Evolutionary conservation across 352 stramenopile genomes (phyloP).

Genomic region (Peronosclerospora sorghi): DNA sequence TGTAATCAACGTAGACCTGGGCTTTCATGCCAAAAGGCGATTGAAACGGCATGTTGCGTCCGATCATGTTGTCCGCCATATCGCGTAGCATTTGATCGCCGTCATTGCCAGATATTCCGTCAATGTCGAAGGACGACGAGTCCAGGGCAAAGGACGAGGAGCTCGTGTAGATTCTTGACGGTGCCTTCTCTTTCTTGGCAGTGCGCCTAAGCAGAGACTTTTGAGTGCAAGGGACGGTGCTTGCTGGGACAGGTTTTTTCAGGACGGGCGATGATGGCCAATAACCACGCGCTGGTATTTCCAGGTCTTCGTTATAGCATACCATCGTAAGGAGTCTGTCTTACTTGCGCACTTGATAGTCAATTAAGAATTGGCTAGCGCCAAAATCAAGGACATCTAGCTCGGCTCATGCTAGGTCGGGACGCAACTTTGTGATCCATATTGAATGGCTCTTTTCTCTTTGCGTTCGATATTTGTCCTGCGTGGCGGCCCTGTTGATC

Average conservation of each 20-base stretch:
- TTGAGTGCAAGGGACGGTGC: constrained; percentile 3
- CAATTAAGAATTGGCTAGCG: too few species aligned
- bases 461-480: too few species aligned
- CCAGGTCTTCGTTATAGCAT: constrained; percentile 13
- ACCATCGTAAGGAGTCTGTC: constrained; percentile 10
- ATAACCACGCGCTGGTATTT: not conserved
- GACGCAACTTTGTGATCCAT: too few species aligned
- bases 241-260: constrained; percentile 8
- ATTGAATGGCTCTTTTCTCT: too few species aligned
- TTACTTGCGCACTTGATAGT: too few species aligned
- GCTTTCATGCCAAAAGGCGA: constrained; percentile 62
- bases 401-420: too few species aligned
- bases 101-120: constrained; percentile 1
- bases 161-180: constrained; percentile 5
- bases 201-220: constrained; percentile 3
- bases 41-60: constrained; percentile 34
- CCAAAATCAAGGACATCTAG: too few species aligned
- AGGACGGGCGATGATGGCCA: constrained; percentile 6
- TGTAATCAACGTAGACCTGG: constrained; percentile 92
- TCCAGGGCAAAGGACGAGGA: constrained; percentile 14
- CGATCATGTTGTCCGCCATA: constrained; percentile 39
- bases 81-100: constrained; percentile 17
- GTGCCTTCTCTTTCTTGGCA: constrained; percentile 7
- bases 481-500: too few species aligned
- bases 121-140: constrained; percentile 12